Evolutionary conservation across 768 basidiomycete genomes (phyloP).

Genomic region (Naematelia aurantialba): DNA sequence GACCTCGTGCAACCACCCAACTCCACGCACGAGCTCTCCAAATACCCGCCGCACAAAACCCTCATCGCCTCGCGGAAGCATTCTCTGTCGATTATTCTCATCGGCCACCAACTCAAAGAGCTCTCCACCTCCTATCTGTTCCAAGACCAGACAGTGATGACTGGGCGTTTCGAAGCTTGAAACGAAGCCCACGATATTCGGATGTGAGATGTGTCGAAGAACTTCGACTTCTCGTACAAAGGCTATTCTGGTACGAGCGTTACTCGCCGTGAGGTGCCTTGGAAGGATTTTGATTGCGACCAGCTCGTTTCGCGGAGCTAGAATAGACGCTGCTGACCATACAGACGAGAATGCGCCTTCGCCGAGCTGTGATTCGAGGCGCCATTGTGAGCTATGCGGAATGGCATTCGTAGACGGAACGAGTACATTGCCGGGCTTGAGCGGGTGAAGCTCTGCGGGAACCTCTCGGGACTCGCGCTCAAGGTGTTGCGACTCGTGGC

Average conservation of each 20-base stretch:
- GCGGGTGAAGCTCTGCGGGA: constrained; percentile 1
- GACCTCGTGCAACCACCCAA: constrained; percentile 82
- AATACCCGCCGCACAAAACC: constrained; percentile 65
- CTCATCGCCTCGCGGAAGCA: constrained; percentile 30
- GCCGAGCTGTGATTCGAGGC: constrained; percentile 36
- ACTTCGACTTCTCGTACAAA: constrained; percentile 82
- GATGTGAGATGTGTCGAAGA: constrained; percentile 75
- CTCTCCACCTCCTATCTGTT: constrained; percentile 73
- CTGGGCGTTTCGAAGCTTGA: constrained; percentile 67
- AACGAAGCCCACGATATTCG: constrained; percentile 69
- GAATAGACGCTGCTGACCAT: constrained; percentile 29
- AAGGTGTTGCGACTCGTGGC: constrained; percentile 16
- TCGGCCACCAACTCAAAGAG: constrained; percentile 67
- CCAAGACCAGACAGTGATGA: constrained; percentile 75
- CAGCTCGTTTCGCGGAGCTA: constrained; percentile 29
- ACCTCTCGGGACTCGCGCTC: constrained; percentile 18
- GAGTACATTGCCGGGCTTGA: constrained; percentile 12
- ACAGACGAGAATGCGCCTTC: constrained; percentile 50
- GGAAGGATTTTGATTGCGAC: constrained; percentile 62
- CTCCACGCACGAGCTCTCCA: constrained; percentile 69
- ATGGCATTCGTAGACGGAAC: not conserved
- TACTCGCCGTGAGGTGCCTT: constrained; percentile 54
- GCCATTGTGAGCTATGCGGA: constrained; percentile 17
- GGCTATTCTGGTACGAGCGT: constrained; percentile 69
- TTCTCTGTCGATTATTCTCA: constrained; percentile 47